Evolutionary conservation across 768 basidiomycete species (phyloP).

Genomic region (Amanita pallidorosea): DNA sequence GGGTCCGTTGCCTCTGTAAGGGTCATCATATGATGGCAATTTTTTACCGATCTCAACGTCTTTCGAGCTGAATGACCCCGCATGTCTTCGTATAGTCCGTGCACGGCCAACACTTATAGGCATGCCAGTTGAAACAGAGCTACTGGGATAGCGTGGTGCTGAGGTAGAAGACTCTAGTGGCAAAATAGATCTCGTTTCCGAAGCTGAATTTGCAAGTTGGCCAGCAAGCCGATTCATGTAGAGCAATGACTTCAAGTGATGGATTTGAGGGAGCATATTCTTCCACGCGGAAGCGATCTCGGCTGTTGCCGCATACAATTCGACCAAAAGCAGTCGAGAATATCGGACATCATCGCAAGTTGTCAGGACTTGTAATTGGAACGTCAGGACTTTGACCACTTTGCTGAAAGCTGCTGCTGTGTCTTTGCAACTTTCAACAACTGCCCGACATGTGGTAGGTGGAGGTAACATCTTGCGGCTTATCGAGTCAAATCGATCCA

Average conservation of each 20-base stretch:
- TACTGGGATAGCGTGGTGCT: slow-evolving; percentile 19
- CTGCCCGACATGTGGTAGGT: slow-evolving; percentile 57
- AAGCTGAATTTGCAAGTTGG: slow-evolving; percentile 7
- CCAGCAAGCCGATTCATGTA: slow-evolving; percentile 18
- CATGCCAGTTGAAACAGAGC: slow-evolving; percentile 13
- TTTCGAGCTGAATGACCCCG: slow-evolving; percentile 90
- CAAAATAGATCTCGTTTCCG: background rate
- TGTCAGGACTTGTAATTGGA: slow-evolving; percentile 73
- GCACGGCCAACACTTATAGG: slow-evolving; percentile 21
- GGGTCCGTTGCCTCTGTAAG: slow-evolving; percentile 26
- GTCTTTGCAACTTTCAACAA: slow-evolving; percentile 79
- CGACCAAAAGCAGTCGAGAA: slow-evolving; percentile 74
- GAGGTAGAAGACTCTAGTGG: slow-evolving; percentile 11
- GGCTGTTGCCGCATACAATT: slow-evolving; percentile 81
- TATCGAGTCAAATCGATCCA: slow-evolving; percentile 85
- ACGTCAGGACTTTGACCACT: slow-evolving; percentile 70
- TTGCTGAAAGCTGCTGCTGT: slow-evolving; percentile 78
- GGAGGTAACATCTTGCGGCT: slow-evolving; percentile 63
- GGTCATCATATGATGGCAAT: slow-evolving; percentile 53
- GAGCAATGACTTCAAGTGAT: slow-evolving; percentile 57
- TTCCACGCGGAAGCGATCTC: slow-evolving; percentile 87
- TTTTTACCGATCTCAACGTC: slow-evolving; percentile 85
- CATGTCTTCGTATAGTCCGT: slow-evolving; percentile 67
- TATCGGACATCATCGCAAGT: slow-evolving; percentile 77
- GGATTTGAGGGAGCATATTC: slow-evolving; percentile 58